Evolutionary conservation across 768 basidiomycete species (phyloP).

Genomic region (Epithele typhae): DNA sequence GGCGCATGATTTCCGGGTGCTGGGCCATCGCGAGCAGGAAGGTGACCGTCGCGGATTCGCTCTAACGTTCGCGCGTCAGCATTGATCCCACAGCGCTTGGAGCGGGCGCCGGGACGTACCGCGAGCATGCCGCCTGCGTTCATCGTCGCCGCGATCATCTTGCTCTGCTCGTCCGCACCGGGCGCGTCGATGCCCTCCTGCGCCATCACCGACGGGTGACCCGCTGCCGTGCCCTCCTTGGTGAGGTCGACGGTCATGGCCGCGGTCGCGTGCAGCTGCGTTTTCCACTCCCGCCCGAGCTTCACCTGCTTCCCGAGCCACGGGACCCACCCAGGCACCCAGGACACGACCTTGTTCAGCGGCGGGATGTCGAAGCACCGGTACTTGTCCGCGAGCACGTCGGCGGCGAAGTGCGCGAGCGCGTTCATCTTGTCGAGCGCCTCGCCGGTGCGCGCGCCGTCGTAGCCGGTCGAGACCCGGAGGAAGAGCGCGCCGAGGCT

Average conservation of each 20-base stretch:
- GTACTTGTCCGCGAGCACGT: slow-evolving; percentile 16
- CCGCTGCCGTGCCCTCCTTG: slow-evolving; percentile 9
- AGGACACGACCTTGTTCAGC: neutral
- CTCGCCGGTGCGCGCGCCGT: slow-evolving; percentile 5
- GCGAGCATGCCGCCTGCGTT: slow-evolving; percentile 16
- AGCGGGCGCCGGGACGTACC: slow-evolving; percentile 1
- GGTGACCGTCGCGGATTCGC: slow-evolving; percentile 15
- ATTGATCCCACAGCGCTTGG: neutral
- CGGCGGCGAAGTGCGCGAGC: slow-evolving; percentile 16
- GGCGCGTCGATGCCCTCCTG: slow-evolving; percentile 2
- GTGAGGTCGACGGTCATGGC: slow-evolving; percentile 11
- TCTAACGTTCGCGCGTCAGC: slow-evolving; percentile 4
- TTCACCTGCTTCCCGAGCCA: slow-evolving; percentile 7
- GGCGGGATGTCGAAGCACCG: slow-evolving; percentile 11
- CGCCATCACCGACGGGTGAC: slow-evolving; percentile 10
- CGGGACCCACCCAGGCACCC: slow-evolving; percentile 1
- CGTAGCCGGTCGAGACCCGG: slow-evolving; percentile 15
- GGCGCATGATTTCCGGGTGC: slow-evolving; percentile 15
- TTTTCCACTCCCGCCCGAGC: slow-evolving; percentile 12
- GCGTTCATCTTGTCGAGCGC: slow-evolving; percentile 11
- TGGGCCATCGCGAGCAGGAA: slow-evolving; percentile 19
- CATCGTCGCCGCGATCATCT: slow-evolving; percentile 19
- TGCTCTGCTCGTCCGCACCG: slow-evolving; percentile 11
- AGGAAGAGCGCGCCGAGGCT: slow-evolving; percentile 11
- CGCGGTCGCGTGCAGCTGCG: slow-evolving; percentile 13